Evolutionary conservation across 2,329 filamentous ascomycete genomes (phyloP), one percentile per base, ranked within the genome.

Genomic region (Penicillium brevicompactum): DNA sequence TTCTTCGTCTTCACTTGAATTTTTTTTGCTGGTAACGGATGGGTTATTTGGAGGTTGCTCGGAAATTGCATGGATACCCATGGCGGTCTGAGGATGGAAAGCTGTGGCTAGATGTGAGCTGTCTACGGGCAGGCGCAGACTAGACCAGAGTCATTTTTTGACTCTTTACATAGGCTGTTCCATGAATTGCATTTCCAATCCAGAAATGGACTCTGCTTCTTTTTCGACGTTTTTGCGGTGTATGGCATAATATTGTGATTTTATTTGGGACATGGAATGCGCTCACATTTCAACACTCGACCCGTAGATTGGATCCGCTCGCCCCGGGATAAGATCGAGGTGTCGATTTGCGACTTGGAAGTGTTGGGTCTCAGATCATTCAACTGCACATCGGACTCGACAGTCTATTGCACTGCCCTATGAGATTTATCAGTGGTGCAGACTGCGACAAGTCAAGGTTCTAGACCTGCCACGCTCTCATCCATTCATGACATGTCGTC

Each of bases 1-100:
- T 65, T 64, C 60, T 65, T 64, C 60, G 63, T 60, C 56, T 65
- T 64, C 52, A 55, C 57, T 63, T 62, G 57, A 64, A 64, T 65
- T 65, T 63, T 64, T 53, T 48, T 56, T 56, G 53, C 53, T 56
- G 63, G 60, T 61, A 63, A 63, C 48, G 62, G 56, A 58, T 60
- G 53, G 58, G 58, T 61, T 65, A 60, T 60, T 61, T 58, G 51
- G 53, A 46, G 55, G 53, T 47, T 49, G 54, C 46, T 46, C 49
- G 60, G 55, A 65, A 62, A 66, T 65, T 50, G 55, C 34, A 59
- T 59, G 50, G 44, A 59, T 54, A 62, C 53, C 49, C 57, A 56
- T 62, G 60, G 56, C 57, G 53, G 59, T 58, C 55, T 56, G 60
- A 60, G 57, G 59, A 59, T 62, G 63, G 57, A 63, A 60, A 50